phyloP scores from a whole-genome alignment of 2,329 filamentous ascomycete genomes.

The Lasiodiplodia sp. region DNA sequence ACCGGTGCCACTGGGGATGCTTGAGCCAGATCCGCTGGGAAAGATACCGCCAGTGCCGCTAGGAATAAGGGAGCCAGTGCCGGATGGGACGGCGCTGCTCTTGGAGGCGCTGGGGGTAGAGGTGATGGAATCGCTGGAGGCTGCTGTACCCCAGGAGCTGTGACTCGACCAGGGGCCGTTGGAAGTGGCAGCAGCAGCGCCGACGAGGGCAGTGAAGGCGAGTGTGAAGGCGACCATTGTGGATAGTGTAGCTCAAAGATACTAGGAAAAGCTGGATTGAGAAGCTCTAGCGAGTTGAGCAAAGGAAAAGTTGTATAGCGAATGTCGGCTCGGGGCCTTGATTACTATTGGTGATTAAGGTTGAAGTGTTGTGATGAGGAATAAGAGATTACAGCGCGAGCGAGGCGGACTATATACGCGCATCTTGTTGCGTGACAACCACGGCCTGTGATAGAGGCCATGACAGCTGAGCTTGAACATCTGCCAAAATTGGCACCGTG shows the following conservation, averaged over 20 bases:
- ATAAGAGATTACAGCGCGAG: no score
- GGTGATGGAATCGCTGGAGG: neutral
- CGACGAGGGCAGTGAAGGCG: slow-evolving; percentile 18
- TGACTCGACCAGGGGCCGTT: slow-evolving; percentile 10
- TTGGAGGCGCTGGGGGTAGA: neutral
- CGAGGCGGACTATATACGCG: neutral
- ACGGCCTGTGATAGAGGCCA: neutral
- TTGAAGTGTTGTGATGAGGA: neutral
- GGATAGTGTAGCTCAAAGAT: neutral
- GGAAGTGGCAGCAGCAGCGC: slow-evolving; percentile 14
- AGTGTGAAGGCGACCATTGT: slow-evolving; percentile 19
- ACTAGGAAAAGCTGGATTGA: neutral
- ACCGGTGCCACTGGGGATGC: slow-evolving; percentile 35
- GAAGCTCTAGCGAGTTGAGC: slow-evolving; percentile 19
- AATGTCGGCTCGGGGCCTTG: slow-evolving; percentile 15
- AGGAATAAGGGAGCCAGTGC: slow-evolving; percentile 3
- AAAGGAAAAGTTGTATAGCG: slow-evolving; percentile 11
- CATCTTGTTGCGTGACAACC: neutral
- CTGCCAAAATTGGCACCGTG: slow-evolving; percentile 18
- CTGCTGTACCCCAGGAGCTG: slow-evolving; percentile 19
- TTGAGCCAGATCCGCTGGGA: slow-evolving; percentile 31
- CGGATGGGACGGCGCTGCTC: neutral
- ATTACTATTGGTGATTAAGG: slow-evolving; percentile 15
- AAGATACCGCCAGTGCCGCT: neutral
- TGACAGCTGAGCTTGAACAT: neutral